Base-by-base conservation (phyloP, 23 red algal genomes). In the Gracilaria domingensis region DNA sequence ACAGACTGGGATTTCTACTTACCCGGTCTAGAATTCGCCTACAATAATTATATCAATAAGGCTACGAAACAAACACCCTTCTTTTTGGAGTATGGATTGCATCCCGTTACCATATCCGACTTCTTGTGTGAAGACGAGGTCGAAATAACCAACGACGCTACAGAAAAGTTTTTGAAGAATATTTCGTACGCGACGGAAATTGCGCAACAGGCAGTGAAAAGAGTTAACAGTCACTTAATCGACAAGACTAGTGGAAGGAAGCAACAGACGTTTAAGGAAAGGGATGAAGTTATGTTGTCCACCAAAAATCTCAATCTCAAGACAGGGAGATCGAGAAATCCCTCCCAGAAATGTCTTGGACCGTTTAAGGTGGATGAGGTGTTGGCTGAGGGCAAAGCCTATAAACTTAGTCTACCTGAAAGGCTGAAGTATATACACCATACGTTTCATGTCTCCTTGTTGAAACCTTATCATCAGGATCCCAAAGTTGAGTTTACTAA, bases 31-130 rank as follows among this genome's bases (percentile, higher is more conserved):
- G 82, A 71, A 34, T 86, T 86, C 44, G 36, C 82, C 9, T 86
- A 86, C 35, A 74, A 72, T 14, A 86, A 86, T 33, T 8, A 54
- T 32, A 74, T 51, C 18, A 38, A 73, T 73, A 39, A 73, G 12
- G 59, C 82, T 42, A 86, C 82, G 12, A 86, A 74, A 5, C 28
- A 86, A 66, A 49, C 65, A 71, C 65, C 82, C 42, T 86, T 86
- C 38, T 85, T 85, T 33, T 0, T 85, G 48, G 81, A 62, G 39
- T 85, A 85, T 85, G 54, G 54, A 12, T n/a, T 12, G 2, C 42
- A 45, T 45, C 42, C 42, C 4, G 42, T 45, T 45, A 45, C 42
- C 4, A 58, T 58, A 12, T 18, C 23, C 14, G 54, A 58, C 14
- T 58, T 58, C 20, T 16, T 58, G 2, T 16, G 20, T 18, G 8